phyloP scores from a whole-genome alignment of 805 yeast genomes.

The Isabelozyma rhagii region DNA sequence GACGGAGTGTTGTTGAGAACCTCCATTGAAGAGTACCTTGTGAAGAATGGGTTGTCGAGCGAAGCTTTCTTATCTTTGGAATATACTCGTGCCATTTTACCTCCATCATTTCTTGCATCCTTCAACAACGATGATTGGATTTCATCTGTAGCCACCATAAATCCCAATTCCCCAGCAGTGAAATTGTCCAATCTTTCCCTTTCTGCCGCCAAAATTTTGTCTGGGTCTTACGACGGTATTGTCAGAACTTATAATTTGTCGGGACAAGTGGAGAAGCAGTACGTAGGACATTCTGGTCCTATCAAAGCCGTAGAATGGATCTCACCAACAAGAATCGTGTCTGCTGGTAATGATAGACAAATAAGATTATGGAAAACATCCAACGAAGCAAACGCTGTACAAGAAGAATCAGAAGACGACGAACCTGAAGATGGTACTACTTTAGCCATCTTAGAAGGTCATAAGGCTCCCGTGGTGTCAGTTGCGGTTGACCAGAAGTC shows the following conservation, averaged over 20 bases:
- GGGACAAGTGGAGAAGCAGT: constrained; percentile 77
- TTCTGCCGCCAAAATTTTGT: constrained; percentile 55
- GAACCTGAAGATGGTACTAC: constrained; percentile 67
- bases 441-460: constrained; percentile 84
- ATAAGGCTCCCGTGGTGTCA: constrained; percentile 80
- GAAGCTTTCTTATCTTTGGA: constrained; percentile 81
- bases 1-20: constrained; percentile 80
- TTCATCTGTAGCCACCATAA: constrained; percentile 61
- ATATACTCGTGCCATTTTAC: constrained; percentile 87
- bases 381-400: constrained; percentile 44
- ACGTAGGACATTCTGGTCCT: constrained; percentile 86
- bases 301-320: constrained; percentile 81
- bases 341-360: constrained; percentile 87
- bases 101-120: constrained; percentile 88
- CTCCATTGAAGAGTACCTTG: constrained; percentile 76
- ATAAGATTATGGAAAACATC: constrained; percentile 82
- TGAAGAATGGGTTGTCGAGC: constrained; percentile 71
- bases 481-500: constrained; percentile 55
- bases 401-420: constrained; percentile 32
- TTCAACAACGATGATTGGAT: constrained; percentile 96
- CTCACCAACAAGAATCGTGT: constrained; percentile 67
- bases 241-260: constrained; percentile 84
- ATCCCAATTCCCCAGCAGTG: constrained; percentile 28
- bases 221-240: constrained; percentile 93
- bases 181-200: constrained; percentile 19